A percentile compares a stretch with the other conserved stretches of the same genome.
These are phyloP conservation scores for Sisymbrium irio DNA, from an alignment of 345 rosid genomes.

Conservation along the genomic window DNA sequence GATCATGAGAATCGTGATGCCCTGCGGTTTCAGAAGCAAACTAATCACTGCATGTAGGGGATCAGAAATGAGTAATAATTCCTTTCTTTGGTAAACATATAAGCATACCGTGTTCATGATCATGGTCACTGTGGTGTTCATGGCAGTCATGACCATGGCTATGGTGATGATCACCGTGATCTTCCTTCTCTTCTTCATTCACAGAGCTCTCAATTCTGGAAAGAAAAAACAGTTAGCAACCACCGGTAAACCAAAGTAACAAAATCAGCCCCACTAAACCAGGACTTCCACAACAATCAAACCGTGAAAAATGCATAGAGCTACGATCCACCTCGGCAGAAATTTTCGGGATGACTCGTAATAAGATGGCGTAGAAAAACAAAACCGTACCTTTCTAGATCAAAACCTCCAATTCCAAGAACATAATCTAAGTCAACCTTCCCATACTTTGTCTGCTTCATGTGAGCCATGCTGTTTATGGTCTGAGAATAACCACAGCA, in stretches of 20 bases:
- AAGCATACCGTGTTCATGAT: constrained; percentile 40
- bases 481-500: constrained; percentile 41
- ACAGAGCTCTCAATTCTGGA: constrained; percentile 80
- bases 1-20: constrained; percentile 79
- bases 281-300: not conserved
- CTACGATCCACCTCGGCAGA: not conserved
- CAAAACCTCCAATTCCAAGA: constrained; percentile 97
- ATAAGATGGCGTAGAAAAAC: not conserved
- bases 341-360: not conserved
- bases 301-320: not conserved
- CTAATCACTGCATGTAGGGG: constrained; percentile 8
- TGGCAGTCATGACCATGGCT: constrained; percentile 51
- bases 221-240: not conserved
- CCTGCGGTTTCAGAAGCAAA: constrained; percentile 41
- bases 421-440: constrained; percentile 95
- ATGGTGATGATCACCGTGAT: constrained; percentile 48
- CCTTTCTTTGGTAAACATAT: not conserved
- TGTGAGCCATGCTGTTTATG: constrained; percentile 72
- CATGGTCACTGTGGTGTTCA: constrained; percentile 61
- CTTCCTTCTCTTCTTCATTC: constrained; percentile 53
- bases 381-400: constrained; percentile 71
- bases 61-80: not conserved
- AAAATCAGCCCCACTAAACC: not conserved
- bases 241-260: constrained; percentile 1
- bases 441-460: constrained; percentile 79